Evolutionary conservation across 371 early-diverging fungal genomes (phyloP).

Genomic region (Mortierella polycephala): DNA sequence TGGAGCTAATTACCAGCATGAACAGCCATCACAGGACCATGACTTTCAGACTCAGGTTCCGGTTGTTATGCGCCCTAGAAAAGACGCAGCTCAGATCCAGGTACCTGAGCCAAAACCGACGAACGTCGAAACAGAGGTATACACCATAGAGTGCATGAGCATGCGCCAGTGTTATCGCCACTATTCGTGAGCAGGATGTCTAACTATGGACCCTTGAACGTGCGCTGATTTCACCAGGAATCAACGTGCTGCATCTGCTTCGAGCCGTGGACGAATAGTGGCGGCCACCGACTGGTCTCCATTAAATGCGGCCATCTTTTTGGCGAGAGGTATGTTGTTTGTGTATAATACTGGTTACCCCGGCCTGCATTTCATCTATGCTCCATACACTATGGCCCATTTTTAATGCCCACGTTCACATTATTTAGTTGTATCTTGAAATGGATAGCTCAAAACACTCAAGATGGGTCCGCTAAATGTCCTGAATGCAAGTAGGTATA

Average conservation of each 20-base stretch:
- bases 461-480: constrained; percentile 28
- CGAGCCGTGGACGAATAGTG: constrained; percentile 53
- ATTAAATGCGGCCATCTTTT: constrained; percentile 56
- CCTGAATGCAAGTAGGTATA: constrained; percentile 54
- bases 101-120: constrained; percentile 43
- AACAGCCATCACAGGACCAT: constrained; percentile 18
- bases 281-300: constrained; percentile 44
- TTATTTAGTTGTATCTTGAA: constrained; percentile 43
- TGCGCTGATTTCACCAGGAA: constrained; percentile 19
- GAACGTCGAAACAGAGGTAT: constrained; percentile 42
- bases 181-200: background rate
- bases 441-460: constrained; percentile 39
- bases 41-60: constrained; percentile 38
- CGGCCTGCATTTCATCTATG: background rate
- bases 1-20: too few relatives aligned
- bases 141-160: background rate
- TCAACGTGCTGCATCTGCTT: constrained; percentile 54
- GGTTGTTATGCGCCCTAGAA: constrained; percentile 14
- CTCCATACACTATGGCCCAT: background rate
- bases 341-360: background rate
- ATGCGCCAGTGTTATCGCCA: background rate
- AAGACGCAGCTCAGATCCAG: background rate
- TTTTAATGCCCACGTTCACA: background rate
- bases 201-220: background rate
- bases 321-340: constrained; percentile 39